Evolutionary conservation across 768 basidiomycete species (phyloP).

Genomic region (Hypsizygus marmoreus): DNA sequence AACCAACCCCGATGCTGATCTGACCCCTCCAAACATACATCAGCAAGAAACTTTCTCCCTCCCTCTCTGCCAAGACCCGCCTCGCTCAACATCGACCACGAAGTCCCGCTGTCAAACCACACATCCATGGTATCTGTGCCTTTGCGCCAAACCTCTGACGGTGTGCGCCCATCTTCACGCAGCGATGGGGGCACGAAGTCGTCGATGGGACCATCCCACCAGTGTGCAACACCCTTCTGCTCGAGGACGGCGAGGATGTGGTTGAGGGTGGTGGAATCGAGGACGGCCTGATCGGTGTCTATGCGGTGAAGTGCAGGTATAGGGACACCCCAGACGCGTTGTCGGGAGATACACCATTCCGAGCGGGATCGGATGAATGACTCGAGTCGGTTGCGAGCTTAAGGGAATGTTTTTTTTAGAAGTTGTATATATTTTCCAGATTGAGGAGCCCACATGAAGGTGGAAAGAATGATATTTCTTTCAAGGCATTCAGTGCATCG

Average conservation of each 20-base stretch:
- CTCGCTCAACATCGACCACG: slow-evolving; percentile 78
- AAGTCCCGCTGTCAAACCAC: slow-evolving; percentile 97
- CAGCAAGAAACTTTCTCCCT: slow-evolving; percentile 54
- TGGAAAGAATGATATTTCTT: slow-evolving; percentile 76
- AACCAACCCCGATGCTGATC: slow-evolving; percentile 99
- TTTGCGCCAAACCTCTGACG: slow-evolving; percentile 62
- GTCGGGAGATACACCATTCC: slow-evolving; percentile 99
- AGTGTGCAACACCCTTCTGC: slow-evolving; percentile 73
- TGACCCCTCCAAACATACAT: slow-evolving; percentile 91
- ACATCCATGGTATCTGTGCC: slow-evolving; percentile 98
- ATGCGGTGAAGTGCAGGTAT: slow-evolving; percentile 84
- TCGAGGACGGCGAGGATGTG: slow-evolving; percentile 80
- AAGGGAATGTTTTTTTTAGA: not conserved
- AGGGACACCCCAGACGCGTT: slow-evolving; percentile 96
- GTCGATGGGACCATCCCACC: slow-evolving; percentile 87
- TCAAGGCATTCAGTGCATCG: slow-evolving; percentile 67
- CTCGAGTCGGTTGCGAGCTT: slow-evolving; percentile 87
- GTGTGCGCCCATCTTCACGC: slow-evolving; percentile 40
- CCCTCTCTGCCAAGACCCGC: slow-evolving; percentile 33
- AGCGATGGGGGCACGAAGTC: slow-evolving; percentile 77
- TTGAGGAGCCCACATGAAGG: slow-evolving; percentile 52
- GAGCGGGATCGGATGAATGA: slow-evolving; percentile 85
- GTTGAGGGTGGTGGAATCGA: slow-evolving; percentile 63
- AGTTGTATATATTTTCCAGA: no score
- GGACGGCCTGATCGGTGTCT: slow-evolving; percentile 60